A percentile compares a stretch with the other conserved stretches of the same genome.
Evolutionary conservation across 306 rosid genomes (phyloP).

Genomic region (Adenanthera pavonina): DNA sequence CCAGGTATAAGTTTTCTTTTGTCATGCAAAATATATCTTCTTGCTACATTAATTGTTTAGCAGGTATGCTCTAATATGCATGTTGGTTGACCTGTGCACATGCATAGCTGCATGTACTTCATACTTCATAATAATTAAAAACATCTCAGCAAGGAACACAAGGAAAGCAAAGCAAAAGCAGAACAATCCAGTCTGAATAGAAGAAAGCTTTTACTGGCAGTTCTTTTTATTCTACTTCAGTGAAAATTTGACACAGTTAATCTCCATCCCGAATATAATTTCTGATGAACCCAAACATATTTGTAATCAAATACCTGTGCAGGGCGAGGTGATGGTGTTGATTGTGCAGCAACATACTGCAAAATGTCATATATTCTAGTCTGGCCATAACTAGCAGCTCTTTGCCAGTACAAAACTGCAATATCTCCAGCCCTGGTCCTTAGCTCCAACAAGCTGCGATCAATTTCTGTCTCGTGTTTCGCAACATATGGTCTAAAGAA

Average conservation of each 20-base stretch:
- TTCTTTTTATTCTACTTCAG: neutral
- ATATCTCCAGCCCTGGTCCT: constrained; percentile 85
- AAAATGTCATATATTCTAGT: constrained; percentile 82
- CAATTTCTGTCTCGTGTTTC: constrained; percentile 90
- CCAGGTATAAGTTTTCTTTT: neutral
- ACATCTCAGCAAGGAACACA: constrained; percentile 12
- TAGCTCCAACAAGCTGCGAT: constrained; percentile 82
- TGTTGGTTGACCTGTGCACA: constrained; percentile 5
- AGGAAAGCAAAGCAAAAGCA: constrained; percentile 2
- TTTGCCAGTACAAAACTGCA: constrained; percentile 77
- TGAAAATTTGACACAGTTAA: constrained; percentile 18
- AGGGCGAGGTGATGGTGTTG: constrained; percentile 77
- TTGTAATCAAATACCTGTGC: constrained; percentile 65
- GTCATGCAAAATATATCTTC: constrained; percentile 7
- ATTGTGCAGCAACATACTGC: constrained; percentile 83
- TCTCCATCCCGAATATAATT: constrained; percentile 11
- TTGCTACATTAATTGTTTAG: constrained; percentile 30
- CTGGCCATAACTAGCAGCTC: constrained; percentile 86
- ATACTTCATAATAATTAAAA: neutral
- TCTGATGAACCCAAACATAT: constrained; percentile 20
- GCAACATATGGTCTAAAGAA: constrained; percentile 94
- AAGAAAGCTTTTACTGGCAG: neutral
- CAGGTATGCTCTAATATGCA: neutral
- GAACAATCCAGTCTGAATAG: constrained; percentile 12
- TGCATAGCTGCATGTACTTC: neutral